Conservation (phyloP, 2,329 filamentous ascomycete genomes). For the Hymenoscyphus linearis region DNA sequence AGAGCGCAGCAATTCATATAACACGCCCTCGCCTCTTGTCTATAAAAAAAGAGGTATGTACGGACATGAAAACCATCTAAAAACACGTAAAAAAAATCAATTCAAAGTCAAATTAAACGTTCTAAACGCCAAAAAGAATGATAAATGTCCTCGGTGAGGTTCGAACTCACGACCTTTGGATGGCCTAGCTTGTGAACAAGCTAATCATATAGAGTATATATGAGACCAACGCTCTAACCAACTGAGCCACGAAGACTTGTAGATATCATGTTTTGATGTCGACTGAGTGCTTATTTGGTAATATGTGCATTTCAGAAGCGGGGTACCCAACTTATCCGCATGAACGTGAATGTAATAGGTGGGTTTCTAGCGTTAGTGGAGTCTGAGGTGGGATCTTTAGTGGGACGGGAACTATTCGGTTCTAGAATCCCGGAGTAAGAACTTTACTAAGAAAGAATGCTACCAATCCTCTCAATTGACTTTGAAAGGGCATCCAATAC, state of each 20-base stretch:
- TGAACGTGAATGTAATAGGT: background rate
- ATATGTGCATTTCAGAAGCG: background rate
- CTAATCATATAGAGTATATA: constrained; percentile 16
- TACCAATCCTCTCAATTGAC: too few species aligned
- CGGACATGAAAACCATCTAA: background rate
- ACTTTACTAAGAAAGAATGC: background rate
- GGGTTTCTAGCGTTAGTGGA: too few species aligned
- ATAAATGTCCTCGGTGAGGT: constrained; percentile 40
- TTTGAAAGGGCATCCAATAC: too few species aligned
- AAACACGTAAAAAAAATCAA: constrained; percentile 1
- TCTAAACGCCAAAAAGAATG: background rate
- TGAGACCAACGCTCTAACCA: constrained; percentile 41
- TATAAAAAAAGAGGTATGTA: too few species aligned
- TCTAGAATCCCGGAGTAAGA: background rate
- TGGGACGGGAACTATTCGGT: background rate
- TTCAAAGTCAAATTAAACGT: background rate
- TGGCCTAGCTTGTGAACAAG: constrained; percentile 15
- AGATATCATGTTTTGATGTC: background rate
- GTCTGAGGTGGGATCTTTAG: background rate
- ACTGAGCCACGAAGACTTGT: constrained; percentile 38
- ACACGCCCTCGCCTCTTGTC: background rate
- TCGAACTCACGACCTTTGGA: constrained; percentile 48
- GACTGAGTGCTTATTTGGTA: background rate
- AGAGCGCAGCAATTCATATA: background rate
- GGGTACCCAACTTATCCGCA: background rate